phyloP scores from a whole-genome alignment of 2,329 filamentous ascomycete genomes.

The Alternaria sp. region DNA sequence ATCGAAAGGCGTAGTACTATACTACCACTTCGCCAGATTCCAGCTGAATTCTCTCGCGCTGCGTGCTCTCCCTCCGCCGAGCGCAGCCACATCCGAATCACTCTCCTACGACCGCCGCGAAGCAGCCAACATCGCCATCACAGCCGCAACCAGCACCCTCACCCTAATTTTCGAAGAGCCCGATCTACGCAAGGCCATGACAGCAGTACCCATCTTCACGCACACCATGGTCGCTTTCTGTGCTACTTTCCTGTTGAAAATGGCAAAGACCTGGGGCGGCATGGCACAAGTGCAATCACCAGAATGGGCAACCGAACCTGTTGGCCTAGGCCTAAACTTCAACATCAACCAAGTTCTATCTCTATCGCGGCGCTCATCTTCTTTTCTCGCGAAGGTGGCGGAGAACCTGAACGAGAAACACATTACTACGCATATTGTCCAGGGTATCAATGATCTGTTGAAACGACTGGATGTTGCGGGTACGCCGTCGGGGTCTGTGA shows the following conservation, averaged over 20 bases:
- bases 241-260: slow-evolving; percentile 59
- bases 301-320: slow-evolving; percentile 31
- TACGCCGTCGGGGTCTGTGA: slow-evolving; percentile 19
- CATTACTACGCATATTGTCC: slow-evolving; percentile 37
- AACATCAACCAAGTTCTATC: slow-evolving; percentile 39
- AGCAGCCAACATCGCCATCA: slow-evolving; percentile 51
- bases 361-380: slow-evolving; percentile 31
- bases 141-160: slow-evolving; percentile 55
- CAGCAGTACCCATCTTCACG: slow-evolving; percentile 58
- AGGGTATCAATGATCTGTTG: slow-evolving; percentile 36
- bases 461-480: slow-evolving; percentile 30
- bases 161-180: slow-evolving; percentile 55
- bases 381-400: slow-evolving; percentile 34
- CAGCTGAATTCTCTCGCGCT: slow-evolving; percentile 59
- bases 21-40: slow-evolving; percentile 62
- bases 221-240: slow-evolving; percentile 62
- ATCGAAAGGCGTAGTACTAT: slow-evolving; percentile 58
- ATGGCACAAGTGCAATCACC: slow-evolving; percentile 38
- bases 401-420: slow-evolving; percentile 40
- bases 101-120: slow-evolving; percentile 52
- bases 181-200: slow-evolving; percentile 51
- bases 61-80: slow-evolving; percentile 50
- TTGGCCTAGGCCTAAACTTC: slow-evolving; percentile 39
- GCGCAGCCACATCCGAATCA: slow-evolving; percentile 54
- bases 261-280: slow-evolving; percentile 54